A percentile compares a stretch with the other conserved stretches of the same genome.
Conservation (phyloP, 805 yeast genomes). For the Yarrowia osloensis region DNA sequence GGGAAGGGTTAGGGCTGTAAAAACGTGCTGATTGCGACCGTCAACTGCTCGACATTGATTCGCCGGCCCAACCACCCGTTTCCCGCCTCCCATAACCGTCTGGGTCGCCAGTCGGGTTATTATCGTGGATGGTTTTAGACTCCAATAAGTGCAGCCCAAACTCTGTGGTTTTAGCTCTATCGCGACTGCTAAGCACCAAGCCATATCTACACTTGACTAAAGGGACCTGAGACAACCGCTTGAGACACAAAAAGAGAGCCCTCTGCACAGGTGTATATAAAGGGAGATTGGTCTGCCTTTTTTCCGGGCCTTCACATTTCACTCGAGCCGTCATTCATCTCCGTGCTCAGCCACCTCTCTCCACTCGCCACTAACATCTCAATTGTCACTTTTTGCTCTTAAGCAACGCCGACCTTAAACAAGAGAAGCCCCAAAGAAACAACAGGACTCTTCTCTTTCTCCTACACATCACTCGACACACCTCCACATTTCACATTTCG, state of each 20-base stretch:
- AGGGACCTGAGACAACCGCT: conserved; percentile 26
- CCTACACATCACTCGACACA: neutral
- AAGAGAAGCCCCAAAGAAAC: neutral
- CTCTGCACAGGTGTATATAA: neutral
- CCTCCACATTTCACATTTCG: neutral
- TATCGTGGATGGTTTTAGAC: neutral
- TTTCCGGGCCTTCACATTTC: too few relatives aligned
- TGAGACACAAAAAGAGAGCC: neutral
- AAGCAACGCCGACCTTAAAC: neutral
- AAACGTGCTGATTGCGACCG: too few relatives aligned
- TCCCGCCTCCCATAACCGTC: too few relatives aligned
- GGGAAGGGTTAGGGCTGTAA: too few relatives aligned
- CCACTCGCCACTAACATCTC: neutral
- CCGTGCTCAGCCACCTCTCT: too few relatives aligned
- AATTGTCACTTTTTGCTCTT: conserved; percentile 7
- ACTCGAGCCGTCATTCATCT: too few relatives aligned
- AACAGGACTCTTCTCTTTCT: neutral
- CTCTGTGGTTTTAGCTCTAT: neutral
- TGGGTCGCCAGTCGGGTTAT: neutral
- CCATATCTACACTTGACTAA: conserved; percentile 3
- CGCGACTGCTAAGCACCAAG: conserved; percentile 15
- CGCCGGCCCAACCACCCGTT: too few relatives aligned
- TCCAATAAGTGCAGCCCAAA: conserved; percentile 12
- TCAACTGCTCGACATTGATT: too few relatives aligned
- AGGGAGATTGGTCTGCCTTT: neutral